Evolutionary conservation across 192 early-diverging fungal species (phyloP).

Genomic region (Gaertneriomyces semiglobifer): DNA sequence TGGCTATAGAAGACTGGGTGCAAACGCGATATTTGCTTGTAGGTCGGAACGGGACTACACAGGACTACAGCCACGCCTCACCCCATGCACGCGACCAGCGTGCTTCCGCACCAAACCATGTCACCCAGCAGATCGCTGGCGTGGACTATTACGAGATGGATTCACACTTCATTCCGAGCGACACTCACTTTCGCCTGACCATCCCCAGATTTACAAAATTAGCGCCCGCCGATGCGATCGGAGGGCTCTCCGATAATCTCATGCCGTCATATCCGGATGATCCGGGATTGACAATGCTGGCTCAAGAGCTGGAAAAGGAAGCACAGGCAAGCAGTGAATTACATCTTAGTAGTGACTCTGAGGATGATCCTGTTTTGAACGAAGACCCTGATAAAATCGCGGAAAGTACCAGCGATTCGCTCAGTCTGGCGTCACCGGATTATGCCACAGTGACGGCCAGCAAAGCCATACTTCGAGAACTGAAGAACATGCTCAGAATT

Average conservation of each 20-base stretch:
- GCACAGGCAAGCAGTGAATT: neutral
- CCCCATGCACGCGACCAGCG: neutral
- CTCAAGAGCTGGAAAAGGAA: neutral
- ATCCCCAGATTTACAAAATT: too few relatives aligned
- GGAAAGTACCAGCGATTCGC: neutral
- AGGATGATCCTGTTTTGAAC: neutral
- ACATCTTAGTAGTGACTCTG: neutral
- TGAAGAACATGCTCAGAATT: neutral
- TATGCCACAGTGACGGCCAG: neutral
- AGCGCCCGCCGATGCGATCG: too few relatives aligned
- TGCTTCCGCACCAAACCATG: neutral
- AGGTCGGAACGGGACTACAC: neutral
- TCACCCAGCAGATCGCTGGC: neutral
- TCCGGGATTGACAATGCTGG: neutral
- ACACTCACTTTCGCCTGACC: neutral
- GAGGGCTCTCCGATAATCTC: too few relatives aligned
- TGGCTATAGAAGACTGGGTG: slow-evolving; percentile 21
- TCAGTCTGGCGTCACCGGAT: neutral
- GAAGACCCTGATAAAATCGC: neutral
- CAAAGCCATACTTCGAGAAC: neutral
- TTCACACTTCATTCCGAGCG: slow-evolving; percentile 2
- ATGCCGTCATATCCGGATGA: neutral
- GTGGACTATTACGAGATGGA: slow-evolving; percentile 15
- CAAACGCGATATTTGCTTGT: slow-evolving; percentile 29
- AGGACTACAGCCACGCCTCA: neutral